Base-by-base conservation (phyloP, 345 rosid genomes). In the Conringia planisiliqua region DNA sequence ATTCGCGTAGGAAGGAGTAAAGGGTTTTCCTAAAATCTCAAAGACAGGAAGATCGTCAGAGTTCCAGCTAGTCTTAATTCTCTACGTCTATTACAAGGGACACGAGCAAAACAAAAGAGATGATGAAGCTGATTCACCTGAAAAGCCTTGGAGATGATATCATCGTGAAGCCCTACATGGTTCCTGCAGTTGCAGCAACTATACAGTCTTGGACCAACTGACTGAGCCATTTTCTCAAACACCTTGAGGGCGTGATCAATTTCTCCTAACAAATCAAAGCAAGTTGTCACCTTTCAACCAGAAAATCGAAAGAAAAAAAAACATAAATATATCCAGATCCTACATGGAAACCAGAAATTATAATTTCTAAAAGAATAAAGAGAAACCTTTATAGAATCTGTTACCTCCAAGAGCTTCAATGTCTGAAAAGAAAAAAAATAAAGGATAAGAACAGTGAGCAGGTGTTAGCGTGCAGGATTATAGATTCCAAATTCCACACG, bases 121-220 rank as follows among this genome's bases (percentile, higher is more conserved):
- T 64, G 54, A 70, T 10, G 73, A 44, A 70, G 68, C 24, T 68
- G 79, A 47, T 64, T 76, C 77, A 93, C 98, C 97, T 93, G 98
- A 85, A 93, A 93, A 72, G 92, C 86, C 85, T 93, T 93, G 18
- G 98, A 93, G 78, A 93, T 85, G 67, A 93, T 82, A 81, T 93
- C 97, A 63, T 93, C 92, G 43, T 93, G 98, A 81, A 90, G 82
- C 12, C 96, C 83, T n/a, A 93, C 90, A 73, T 79, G 96, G 77
- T 90, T 93, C 54, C 90, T 79, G 76, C 97, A 93, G 77, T 89
- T 88, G 35, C 78, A 89, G 82, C 98, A 93, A 83, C 97, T 85
- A 74, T 93, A 93, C 70, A 93, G 68, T 58, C 98, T 76, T 52
- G 96, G 97, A 73, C 93, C 96, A 68, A 83, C 72, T 62, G 84